Evolutionary conservation across 768 basidiomycete genomes (phyloP).

Genomic region (Naganishia friedmannii): DNA sequence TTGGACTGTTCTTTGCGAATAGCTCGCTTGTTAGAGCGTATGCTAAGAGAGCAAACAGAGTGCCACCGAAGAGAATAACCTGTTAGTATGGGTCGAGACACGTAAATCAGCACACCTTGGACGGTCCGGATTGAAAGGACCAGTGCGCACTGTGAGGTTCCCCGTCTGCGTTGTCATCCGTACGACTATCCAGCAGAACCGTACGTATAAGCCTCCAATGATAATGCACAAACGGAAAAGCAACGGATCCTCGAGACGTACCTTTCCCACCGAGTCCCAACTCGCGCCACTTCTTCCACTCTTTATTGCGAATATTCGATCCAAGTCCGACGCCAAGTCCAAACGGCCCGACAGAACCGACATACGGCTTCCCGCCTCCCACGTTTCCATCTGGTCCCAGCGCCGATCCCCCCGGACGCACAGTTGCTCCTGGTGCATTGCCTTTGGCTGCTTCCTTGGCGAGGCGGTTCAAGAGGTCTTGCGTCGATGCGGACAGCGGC

Average conservation of each 20-base stretch:
- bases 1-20: slow-evolving; percentile 50
- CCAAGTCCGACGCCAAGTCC: slow-evolving; percentile 48
- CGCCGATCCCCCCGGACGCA: neutral
- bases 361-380: slow-evolving; percentile 14
- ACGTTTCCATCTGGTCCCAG: neutral
- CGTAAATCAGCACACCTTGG: no score
- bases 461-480: slow-evolving; percentile 8
- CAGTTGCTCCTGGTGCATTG: neutral
- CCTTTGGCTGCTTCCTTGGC: neutral
- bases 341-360: slow-evolving; percentile 39
- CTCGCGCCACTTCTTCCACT: slow-evolving; percentile 48
- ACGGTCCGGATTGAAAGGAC: no score
- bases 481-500: slow-evolving; percentile 8
- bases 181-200: slow-evolving; percentile 34
- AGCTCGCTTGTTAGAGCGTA: slow-evolving; percentile 49
- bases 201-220: neutral
- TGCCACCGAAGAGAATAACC: slow-evolving; percentile 48
- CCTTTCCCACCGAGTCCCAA: slow-evolving; percentile 48
- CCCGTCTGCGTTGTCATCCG: slow-evolving; percentile 49
- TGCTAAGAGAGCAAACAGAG: slow-evolving; percentile 46
- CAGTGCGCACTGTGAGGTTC: slow-evolving; percentile 38
- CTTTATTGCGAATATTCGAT: slow-evolving; percentile 38
- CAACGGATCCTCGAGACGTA: slow-evolving; percentile 20
- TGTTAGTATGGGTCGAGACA: neutral
- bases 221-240: neutral